Evolutionary conservation across 768 basidiomycete genomes (phyloP), one percentile per base, ranked within the genome.

Genomic region (Pilatotrama ljubarskyi): DNA sequence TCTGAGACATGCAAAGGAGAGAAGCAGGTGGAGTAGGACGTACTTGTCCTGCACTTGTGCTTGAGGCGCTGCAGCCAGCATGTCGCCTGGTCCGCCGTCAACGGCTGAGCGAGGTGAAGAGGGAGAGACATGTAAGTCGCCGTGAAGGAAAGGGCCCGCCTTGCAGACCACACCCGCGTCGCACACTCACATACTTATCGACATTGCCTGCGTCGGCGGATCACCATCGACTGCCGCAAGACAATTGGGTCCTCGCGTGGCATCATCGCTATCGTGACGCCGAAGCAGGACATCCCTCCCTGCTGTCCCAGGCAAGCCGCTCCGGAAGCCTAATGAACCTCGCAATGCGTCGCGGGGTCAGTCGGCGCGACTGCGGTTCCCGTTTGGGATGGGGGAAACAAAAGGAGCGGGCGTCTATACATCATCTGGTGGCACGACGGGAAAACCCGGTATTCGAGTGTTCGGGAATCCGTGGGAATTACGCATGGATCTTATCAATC

Each of bases 141-240:
- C 38, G 51, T 62, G 55, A 58, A 62, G 59, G 59, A 37, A 60
- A 46, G 61, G 44, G 44, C 61, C 61, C 11, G 61, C 56, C 61
- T 58, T 54, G 61, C 37, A 29, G 36, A 25, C 35, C 22, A 22
- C 51, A 10, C 29, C 25, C 29, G 5, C 51, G 29, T 43, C 26
- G 8, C 25, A 29, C 17, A 22, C 15, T 10, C 15, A 37, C 41
- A 38, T 63, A 63, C 61, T 63, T 63, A 58, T 38, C 24, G 50
- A 20, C 43, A 17, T 15, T 35, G 32, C 47, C 25, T 20, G 35
- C 52, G 47, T 50, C 4, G 5, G 29, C 29, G n/a, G n/a, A n/a
- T 32, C 55, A 43, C 18, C 42, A 41, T 41, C 20, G 20, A 42
- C 20, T 18, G 40, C 53, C 26, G 17, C 32, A 20, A 50, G 51